Evolutionary conservation across 2,329 filamentous ascomycete species (phyloP).

Genomic region (Alternaria brassicicola): DNA sequence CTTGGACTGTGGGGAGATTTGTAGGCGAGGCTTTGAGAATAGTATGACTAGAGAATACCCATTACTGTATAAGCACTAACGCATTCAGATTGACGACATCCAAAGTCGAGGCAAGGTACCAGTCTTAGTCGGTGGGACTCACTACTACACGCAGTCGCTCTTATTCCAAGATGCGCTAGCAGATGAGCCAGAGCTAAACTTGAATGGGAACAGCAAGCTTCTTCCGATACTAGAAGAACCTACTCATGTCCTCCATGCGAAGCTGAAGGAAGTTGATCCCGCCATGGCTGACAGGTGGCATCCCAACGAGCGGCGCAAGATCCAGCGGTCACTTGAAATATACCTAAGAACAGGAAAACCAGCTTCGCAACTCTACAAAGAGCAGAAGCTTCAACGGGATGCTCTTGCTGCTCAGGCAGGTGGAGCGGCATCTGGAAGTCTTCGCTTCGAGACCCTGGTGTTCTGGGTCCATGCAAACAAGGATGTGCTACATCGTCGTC

Average conservation of each 20-base stretch:
- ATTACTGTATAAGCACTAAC: background rate
- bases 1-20: slow-evolving; percentile 84
- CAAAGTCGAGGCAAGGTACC: slow-evolving; percentile 78
- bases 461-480: slow-evolving; percentile 87
- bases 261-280: slow-evolving; percentile 81
- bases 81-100: slow-evolving; percentile 73
- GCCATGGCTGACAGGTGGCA: slow-evolving; percentile 92
- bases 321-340: slow-evolving; percentile 87
- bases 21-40: slow-evolving; percentile 69
- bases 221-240: slow-evolving; percentile 75
- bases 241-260: slow-evolving; percentile 73
- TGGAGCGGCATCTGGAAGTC: slow-evolving; percentile 1
- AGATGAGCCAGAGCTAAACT: slow-evolving; percentile 48
- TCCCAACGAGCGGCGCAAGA: slow-evolving; percentile 89
- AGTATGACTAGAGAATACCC: slow-evolving; percentile 22
- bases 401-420: slow-evolving; percentile 15
- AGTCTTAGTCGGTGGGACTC: slow-evolving; percentile 90
- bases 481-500: slow-evolving; percentile 66
- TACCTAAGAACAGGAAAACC: slow-evolving; percentile 80
- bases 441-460: slow-evolving; percentile 68
- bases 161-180: slow-evolving; percentile 78
- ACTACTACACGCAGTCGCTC: slow-evolving; percentile 91
- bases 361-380: slow-evolving; percentile 85
- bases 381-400: slow-evolving; percentile 62
- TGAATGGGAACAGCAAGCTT: slow-evolving; percentile 27